Evolutionary conservation across 495 filamentous ascomycete species (phyloP).

Genomic region (Jackrogersella minutella): DNA sequence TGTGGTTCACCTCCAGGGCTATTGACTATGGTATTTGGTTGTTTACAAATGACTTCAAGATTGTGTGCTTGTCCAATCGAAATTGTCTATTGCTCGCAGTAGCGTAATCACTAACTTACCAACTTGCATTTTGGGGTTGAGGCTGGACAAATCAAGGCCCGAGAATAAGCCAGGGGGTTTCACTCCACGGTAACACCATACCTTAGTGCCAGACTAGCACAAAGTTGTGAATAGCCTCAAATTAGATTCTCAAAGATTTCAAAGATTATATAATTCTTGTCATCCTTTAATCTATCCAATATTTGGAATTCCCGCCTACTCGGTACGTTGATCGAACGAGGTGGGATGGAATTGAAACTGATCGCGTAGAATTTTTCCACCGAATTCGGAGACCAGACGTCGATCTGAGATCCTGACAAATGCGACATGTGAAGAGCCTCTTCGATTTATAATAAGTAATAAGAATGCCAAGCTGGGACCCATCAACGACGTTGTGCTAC

Average conservation of each 20-base stretch:
- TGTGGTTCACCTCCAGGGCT: too few species aligned
- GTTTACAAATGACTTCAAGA: too few species aligned
- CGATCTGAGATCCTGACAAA: constrained; percentile 37
- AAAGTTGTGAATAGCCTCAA: not conserved
- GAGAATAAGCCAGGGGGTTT: not conserved
- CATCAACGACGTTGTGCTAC: constrained; percentile 20
- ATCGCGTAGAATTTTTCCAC: not conserved
- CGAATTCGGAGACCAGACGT: constrained; percentile 17
- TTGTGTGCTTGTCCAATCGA: too few species aligned
- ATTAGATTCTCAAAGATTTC: not conserved
- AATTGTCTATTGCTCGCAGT: too few species aligned
- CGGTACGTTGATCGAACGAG: constrained; percentile 17
- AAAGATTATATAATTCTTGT: not conserved
- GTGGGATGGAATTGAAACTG: not conserved
- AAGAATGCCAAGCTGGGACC: constrained; percentile 25
- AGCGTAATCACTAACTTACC: too few species aligned
- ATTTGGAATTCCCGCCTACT: not conserved
- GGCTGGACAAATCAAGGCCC: not conserved
- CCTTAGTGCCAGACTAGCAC: too few species aligned
- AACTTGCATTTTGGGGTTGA: too few species aligned
- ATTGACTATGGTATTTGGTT: too few species aligned
- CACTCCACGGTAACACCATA: not conserved
- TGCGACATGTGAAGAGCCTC: constrained; percentile 39
- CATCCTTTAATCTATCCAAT: not conserved
- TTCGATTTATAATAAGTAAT: constrained; percentile 34